Evolutionary conservation across 257 asterid species (phyloP).

Genomic region (Nicotiana sylvestris): DNA sequence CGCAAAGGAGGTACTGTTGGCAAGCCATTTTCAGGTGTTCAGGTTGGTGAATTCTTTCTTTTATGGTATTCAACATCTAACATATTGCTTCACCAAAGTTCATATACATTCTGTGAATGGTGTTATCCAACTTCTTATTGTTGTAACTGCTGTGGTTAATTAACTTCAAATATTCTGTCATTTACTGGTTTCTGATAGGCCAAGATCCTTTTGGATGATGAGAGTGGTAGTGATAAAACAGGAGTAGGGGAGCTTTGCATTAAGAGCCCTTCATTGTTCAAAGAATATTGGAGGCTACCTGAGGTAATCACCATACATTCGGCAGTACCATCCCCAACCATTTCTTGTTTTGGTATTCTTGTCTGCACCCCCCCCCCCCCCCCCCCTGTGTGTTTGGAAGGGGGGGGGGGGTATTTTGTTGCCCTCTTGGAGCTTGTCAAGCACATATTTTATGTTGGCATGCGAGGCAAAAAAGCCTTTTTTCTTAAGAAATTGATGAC

Average conservation of each 20-base stretch:
- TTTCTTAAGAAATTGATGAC: not conserved
- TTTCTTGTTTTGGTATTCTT: not conserved
- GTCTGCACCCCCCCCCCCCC: no score
- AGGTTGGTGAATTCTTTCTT: slow-evolving; percentile 42
- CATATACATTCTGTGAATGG: not conserved
- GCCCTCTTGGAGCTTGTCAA: not conserved
- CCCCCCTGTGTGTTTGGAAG: no score
- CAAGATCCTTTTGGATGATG: slow-evolving; percentile 73
- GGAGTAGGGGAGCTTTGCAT: slow-evolving; percentile 83
- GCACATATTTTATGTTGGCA: not conserved
- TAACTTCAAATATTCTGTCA: not conserved
- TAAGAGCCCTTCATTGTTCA: slow-evolving; percentile 81
- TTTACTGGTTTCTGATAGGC: slow-evolving; percentile 42
- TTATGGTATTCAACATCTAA: not conserved
- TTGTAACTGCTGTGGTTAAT: not conserved
- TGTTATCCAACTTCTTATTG: not conserved
- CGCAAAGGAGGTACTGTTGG: slow-evolving; percentile 95
- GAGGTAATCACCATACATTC: slow-evolving; percentile 36
- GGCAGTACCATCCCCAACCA: not conserved
- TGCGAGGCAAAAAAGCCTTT: not conserved
- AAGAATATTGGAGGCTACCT: slow-evolving; percentile 86
- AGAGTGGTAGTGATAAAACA: slow-evolving; percentile 32
- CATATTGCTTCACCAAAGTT: not conserved
- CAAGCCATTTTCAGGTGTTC: slow-evolving; percentile 78
- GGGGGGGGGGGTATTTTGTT: no score